Base-by-base conservation (phyloP, 192 early-diverging fungal genomes). In the Backusella australiensis region DNA sequence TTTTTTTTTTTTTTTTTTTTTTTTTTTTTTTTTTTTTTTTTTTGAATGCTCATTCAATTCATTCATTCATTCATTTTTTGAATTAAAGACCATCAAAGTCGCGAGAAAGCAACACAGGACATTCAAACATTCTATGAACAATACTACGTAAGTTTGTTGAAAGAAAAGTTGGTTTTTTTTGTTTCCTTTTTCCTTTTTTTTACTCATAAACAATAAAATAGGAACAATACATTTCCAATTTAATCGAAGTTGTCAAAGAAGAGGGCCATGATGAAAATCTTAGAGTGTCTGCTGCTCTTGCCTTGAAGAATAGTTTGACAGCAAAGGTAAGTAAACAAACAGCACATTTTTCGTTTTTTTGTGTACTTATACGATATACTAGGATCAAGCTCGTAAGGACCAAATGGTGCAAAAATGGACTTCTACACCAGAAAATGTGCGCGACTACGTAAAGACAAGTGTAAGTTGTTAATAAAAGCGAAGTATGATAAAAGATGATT, bases 261-360 rank as follows among this genome's bases (percentile, higher is more conserved):
- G 84, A 84, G 75, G 87, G 56, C 11, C 56, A 83, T 68, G 81
- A 85, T 42, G 75, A 86, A 15, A 71, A 83, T 35, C 91, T 95
- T 82, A 92, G 97, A 75, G 85, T 85, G 36, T 89, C 93, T 21
- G 96, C 97, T 36, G 98, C 94, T 83, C 82, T 99, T 72, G 92
- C 92, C 52, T 84, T 99, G 76, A 99, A 99, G 90, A 99, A 99
- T 83, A 85, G 94, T 56, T 83, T 99, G 74, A 85, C 88, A 8
- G 93, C 96, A 71, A 96, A 93, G 88, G 96, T 94, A 87, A 76
- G 32, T 11, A 53, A 71, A 41, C 71, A 46, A 17, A 73, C 32
- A 7, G 32, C 5, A 17, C 23, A 21, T 49, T 39, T 35, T 38
- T 63, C 38, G n/a, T 52, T 44, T 4, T 4, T 71, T 68, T n/a